Base-by-base conservation (phyloP, 106 monocot species). In the Acorus calamus region DNA sequence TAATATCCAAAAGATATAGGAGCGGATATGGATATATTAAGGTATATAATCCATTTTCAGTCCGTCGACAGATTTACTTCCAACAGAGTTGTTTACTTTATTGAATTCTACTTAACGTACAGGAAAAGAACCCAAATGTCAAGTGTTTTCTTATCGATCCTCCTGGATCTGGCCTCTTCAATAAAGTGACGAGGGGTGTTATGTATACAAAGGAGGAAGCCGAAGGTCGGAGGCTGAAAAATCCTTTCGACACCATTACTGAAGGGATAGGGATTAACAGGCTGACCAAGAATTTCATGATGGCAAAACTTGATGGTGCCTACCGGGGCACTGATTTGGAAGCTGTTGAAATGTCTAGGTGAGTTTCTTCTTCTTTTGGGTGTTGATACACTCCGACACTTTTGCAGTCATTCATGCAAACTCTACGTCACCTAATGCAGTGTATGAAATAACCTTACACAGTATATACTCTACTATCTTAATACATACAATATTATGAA, bases 221-320 rank as follows among this genome's bases (percentile, higher is more conserved):
- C 4, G 96, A 98, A 61, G 96, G 96, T 3, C 72, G 72, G 11
- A 79, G 96, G 62, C 74, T 98, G 62, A 98, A 98, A 70, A 87
- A 98, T 61, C 96, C 96, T 59, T 98, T 98, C 69, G 91, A 98
- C 57, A 91, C 96, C 41, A 73, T 98, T 47, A 98, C 91, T 0
- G 96, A 98, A 88, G 96, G 96, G 49, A 91, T 98, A 52, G 96
- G 96, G 59, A 91, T 98, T 61, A 91, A 98, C 70, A 78, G 96
- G 72, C 53, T 91, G 57, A 98, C 96, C 7, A 78, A 76, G 71
- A 98, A 98, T 62, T 98, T 98, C 52, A 49, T 76, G 80, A 82
- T 98, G 87, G 91, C 96, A 9, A 76, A 80, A 49, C 53, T 98
- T 53, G 96, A 98, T 87, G 96, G 87, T 59, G 91, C 91, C 65